Conservation (phyloP, 192 early-diverging fungal genomes). For the Umbelopsis ramanniana region DNA sequence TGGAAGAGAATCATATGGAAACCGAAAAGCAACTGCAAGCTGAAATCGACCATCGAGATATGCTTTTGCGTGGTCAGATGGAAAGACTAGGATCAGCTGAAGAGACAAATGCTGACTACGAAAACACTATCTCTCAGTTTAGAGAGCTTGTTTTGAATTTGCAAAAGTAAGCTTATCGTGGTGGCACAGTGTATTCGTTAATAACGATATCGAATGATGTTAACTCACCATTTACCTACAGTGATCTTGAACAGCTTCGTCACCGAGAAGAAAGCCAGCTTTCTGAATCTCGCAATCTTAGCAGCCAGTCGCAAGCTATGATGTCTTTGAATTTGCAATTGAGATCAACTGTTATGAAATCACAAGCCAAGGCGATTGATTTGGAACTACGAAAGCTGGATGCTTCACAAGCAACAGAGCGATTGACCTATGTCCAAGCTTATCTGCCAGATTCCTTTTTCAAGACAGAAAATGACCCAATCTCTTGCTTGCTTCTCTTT, state of each 20-base stretch:
- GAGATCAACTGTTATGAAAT: conserved; percentile 78
- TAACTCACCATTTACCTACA: conserved; percentile 21
- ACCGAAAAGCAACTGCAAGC: conserved; percentile 84
- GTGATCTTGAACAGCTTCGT: conserved; percentile 74
- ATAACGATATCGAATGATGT: conserved; percentile 17
- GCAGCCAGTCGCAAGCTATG: conserved; percentile 81
- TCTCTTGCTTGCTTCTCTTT: conserved; percentile 75
- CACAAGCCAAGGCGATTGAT: conserved; percentile 89
- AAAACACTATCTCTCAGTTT: conserved; percentile 85
- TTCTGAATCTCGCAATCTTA: conserved; percentile 56
- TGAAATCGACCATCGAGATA: conserved; percentile 81
- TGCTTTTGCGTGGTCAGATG: conserved; percentile 62
- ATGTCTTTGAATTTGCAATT: conserved; percentile 79
- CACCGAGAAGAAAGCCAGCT: conserved; percentile 66
- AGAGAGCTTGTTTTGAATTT: conserved; percentile 78
- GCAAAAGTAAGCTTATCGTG: conserved; percentile 55
- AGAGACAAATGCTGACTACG: conserved; percentile 86
- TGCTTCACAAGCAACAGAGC: conserved; percentile 79
- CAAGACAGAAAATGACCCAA: conserved; percentile 76
- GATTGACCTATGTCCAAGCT: conserved; percentile 65
- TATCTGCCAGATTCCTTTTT: conserved; percentile 90
- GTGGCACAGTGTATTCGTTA: not conserved
- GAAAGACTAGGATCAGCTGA: conserved; percentile 66
- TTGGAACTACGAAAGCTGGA: conserved; percentile 89
- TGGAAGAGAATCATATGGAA: conserved; percentile 92